Evolutionary conservation across 441 rosid species (phyloP).

Genomic region (Gossypium laxum): DNA sequence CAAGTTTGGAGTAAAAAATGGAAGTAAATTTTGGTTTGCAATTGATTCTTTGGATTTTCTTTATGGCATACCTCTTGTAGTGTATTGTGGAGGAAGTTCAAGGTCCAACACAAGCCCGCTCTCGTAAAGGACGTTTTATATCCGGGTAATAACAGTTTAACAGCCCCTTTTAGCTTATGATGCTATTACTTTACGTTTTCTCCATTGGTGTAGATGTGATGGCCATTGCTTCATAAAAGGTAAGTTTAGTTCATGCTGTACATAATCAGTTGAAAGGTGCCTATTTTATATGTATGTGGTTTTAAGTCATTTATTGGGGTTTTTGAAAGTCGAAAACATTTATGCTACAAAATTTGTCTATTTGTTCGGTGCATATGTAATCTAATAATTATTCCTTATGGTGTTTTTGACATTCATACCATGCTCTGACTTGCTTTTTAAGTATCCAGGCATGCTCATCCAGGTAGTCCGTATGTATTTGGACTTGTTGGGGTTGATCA

Average conservation of each 20-base stretch:
- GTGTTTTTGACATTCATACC: slow-evolving; percentile 7
- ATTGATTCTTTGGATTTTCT: slow-evolving; percentile 1
- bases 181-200: neutral
- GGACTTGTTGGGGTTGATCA: slow-evolving; percentile 96
- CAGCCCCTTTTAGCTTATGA: neutral
- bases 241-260: neutral
- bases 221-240: neutral
- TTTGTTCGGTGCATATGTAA: neutral
- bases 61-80: slow-evolving; percentile 29
- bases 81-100: slow-evolving; percentile 98
- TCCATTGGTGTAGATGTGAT: neutral
- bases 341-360: neutral
- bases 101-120: slow-evolving; percentile 90
- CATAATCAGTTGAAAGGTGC: neutral
- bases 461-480: slow-evolving; percentile 96
- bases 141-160: slow-evolving; percentile 58
- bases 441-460: slow-evolving; percentile 89
- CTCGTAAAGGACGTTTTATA: slow-evolving; percentile 90
- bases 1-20: neutral
- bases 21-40: slow-evolving; percentile 4
- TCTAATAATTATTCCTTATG: neutral
- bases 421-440: slow-evolving; percentile 34
- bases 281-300: neutral
- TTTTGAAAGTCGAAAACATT: neutral
- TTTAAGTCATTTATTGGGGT: neutral